Conservation (phyloP, 441 rosid genomes). For the Viola pubescens region DNA sequence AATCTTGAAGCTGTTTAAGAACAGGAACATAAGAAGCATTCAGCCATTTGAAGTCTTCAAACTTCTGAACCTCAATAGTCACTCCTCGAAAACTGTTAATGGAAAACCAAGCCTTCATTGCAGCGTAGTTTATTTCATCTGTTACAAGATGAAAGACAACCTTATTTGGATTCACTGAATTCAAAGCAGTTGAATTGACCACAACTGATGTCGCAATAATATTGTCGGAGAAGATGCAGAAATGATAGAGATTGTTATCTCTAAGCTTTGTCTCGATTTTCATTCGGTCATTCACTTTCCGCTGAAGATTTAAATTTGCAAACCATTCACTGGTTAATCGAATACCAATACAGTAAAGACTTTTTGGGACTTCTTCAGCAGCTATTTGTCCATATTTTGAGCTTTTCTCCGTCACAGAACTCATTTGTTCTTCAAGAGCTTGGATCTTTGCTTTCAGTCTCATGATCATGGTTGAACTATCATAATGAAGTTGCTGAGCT, state of each 20-base stretch:
- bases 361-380: slow-evolving; percentile 96
- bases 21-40: slow-evolving; percentile 97
- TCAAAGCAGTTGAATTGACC: slow-evolving; percentile 62
- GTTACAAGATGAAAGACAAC: slow-evolving; percentile 92
- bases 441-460: slow-evolving; percentile 83
- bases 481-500: slow-evolving; percentile 90
- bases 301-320: slow-evolving; percentile 43
- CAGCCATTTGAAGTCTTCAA: slow-evolving; percentile 91
- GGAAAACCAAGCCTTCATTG: slow-evolving; percentile 90
- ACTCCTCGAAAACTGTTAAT: slow-evolving; percentile 67
- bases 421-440: slow-evolving; percentile 72
- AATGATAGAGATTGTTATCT: slow-evolving; percentile 56
- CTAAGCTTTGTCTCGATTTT: slow-evolving; percentile 40
- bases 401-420: slow-evolving; percentile 63
- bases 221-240: slow-evolving; percentile 76
- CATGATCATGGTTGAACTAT: slow-evolving; percentile 97
- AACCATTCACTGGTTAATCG: slow-evolving; percentile 81
- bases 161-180: slow-evolving; percentile 51
- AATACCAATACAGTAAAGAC: slow-evolving; percentile 90
- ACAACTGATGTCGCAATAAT: slow-evolving; percentile 81
- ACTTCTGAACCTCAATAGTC: slow-evolving; percentile 85
- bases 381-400: slow-evolving; percentile 96
- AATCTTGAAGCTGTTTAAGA: slow-evolving; percentile 94
- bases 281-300: slow-evolving; percentile 33
- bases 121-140: slow-evolving; percentile 75